Evolutionary conservation across 805 yeast genomes (phyloP).

Genomic region (Cyberlindnera americana): DNA sequence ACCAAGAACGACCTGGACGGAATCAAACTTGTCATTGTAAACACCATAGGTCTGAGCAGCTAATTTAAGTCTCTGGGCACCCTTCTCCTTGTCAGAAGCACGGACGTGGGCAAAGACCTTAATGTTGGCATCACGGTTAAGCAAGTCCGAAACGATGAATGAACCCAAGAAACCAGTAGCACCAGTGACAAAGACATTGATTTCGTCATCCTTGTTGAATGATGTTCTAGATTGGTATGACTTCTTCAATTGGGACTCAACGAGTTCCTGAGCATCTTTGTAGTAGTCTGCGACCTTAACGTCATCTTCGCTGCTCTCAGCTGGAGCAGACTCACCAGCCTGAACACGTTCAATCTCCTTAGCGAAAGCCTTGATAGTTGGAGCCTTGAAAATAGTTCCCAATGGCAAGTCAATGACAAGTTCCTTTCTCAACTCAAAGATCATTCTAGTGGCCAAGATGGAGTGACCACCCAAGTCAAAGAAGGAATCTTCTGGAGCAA

Average conservation of each 20-base stretch:
- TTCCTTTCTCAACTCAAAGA: constrained; percentile 80
- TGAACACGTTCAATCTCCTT: constrained; percentile 58
- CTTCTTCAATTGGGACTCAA: constrained; percentile 36
- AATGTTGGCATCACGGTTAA: constrained; percentile 52
- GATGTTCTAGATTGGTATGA: constrained; percentile 43
- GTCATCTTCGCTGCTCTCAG: constrained; percentile 33
- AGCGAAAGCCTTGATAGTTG: constrained; percentile 80
- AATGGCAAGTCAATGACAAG: constrained; percentile 80
- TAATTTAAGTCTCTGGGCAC: constrained; percentile 68
- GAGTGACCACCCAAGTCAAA: constrained; percentile 99
- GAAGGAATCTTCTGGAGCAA: constrained; percentile 80
- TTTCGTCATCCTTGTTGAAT: constrained; percentile 32
- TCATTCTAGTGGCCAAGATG: constrained; percentile 94
- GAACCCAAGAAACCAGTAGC: constrained; percentile 96
- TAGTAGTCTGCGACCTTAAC: constrained; percentile 47
- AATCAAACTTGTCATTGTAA: constrained; percentile 51
- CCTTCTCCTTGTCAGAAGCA: constrained; percentile 66
- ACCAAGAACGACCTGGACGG: constrained; percentile 74
- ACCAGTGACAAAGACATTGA: constrained; percentile 86
- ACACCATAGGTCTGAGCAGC: constrained; percentile 78
- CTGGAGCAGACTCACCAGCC: constrained; percentile 45
- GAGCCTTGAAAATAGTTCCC: constrained; percentile 85
- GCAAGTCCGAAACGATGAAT: constrained; percentile 73
- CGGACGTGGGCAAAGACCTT: constrained; percentile 87
- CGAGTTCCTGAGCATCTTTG: constrained; percentile 65